A percentile compares a stretch with the other conserved stretches of the same genome.
These are phyloP conservation scores for Cenchrus purpureus DNA, from an alignment of 176 grass and related monocot genomes.

Conservation along the genomic window DNA sequence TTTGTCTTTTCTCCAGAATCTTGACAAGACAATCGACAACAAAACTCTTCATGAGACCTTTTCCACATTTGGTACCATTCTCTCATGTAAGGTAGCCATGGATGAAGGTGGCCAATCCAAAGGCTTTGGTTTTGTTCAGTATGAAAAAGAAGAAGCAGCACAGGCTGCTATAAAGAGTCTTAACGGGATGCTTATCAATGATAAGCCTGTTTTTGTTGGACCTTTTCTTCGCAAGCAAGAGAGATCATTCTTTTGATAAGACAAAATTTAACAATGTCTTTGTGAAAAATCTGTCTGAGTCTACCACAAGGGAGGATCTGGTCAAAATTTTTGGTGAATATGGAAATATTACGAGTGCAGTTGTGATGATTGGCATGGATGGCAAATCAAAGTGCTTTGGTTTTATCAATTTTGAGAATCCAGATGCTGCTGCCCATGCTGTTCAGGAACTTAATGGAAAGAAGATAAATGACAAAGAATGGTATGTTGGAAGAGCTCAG, in stretches of 20 bases:
- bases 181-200: slow-evolving; percentile 88
- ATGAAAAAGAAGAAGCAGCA: slow-evolving; percentile 73
- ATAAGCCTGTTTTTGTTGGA: slow-evolving; percentile 82
- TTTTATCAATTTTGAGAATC: slow-evolving; percentile 81
- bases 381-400: slow-evolving; percentile 91
- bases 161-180: slow-evolving; percentile 68
- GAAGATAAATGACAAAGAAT: slow-evolving; percentile 78
- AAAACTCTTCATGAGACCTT: slow-evolving; percentile 82
- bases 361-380: slow-evolving; percentile 71
- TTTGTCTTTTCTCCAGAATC: slow-evolving; percentile 64
- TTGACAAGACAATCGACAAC: slow-evolving; percentile 86
- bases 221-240: slow-evolving; percentile 88
- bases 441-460: slow-evolving; percentile 85
- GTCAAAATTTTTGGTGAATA: slow-evolving; percentile 67
- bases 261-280: slow-evolving; percentile 88
- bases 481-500: slow-evolving; percentile 87
- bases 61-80: slow-evolving; percentile 66
- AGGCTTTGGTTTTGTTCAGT: slow-evolving; percentile 94
- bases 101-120: slow-evolving; percentile 79
- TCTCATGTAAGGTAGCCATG: slow-evolving; percentile 76
- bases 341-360: slow-evolving; percentile 82
- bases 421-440: slow-evolving; percentile 68
- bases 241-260: slow-evolving; percentile 71
- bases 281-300: slow-evolving; percentile 86
- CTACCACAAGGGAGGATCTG: slow-evolving; percentile 76